Base-by-base conservation (phyloP, 805 yeast genomes). In the Ogataea minuta region DNA sequence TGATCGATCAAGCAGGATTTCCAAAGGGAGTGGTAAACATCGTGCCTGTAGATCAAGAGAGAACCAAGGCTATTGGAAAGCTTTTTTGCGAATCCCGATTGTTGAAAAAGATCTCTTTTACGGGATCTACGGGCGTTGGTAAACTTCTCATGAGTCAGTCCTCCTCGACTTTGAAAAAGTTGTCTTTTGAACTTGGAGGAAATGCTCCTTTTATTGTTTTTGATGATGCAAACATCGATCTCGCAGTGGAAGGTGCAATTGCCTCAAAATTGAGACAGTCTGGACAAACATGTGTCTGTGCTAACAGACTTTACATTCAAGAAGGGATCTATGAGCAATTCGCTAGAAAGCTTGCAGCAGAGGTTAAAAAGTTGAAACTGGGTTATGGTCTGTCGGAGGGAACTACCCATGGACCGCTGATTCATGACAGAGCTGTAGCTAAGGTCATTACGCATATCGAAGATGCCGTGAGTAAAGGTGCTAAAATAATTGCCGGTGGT, bases 201-300 rank as follows among this genome's bases (percentile, higher is more conserved):
- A 84, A 84, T 60, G 88, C 91, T 12, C 90, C 93, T 4, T 76
- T 83, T 49, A 73, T 84, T 40, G 80, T 84, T 3, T 84, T 84
- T 59, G 79, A 80, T 38, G 90, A 83, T 55, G 88, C 87, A 9
- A 77, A 81, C 45, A 49, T 84, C 14, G 82, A 77, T 42, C 63
- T 66, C 28, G 91, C 91, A 0, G 77, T 83, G 11, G 71, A 70
- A n/a, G 85, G 79, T 28, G 76, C 85, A 2, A 58, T 83, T 43
- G 77, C 73, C 7, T 73, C 80, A 46, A 85, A 84, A 60, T 80
- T 83, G 64, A 72, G 93, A 57, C 81, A 83, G 19, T 72, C 82
- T 29, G 93, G 93, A 45, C 93, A 84, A 63, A 83, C 90, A 4
- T 85, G 95, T 64, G 83, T 83, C 28, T 82, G 89, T 58, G 88